phyloP scores from a whole-genome alignment of 1,284 basidiomycete species.

The Malassezia restricta region DNA sequence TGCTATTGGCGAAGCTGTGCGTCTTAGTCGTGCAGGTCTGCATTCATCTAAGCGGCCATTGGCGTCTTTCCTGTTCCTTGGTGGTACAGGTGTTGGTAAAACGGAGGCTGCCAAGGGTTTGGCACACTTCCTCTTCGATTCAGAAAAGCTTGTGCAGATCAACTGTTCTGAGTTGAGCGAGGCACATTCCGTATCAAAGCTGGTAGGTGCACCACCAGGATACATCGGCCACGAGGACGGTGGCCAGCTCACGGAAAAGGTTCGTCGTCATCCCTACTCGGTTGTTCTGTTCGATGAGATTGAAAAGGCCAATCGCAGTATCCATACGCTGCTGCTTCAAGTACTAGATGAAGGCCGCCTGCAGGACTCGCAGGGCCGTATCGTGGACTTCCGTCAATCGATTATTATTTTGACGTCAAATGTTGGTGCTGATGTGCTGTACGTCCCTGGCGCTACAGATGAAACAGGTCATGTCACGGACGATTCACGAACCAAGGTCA shows the following conservation, averaged over 20 bases:
- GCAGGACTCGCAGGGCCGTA: slow-evolving; percentile 55
- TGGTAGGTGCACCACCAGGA: slow-evolving; percentile 76
- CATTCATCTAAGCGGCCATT: slow-evolving; percentile 75
- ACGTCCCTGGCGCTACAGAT: slow-evolving; percentile 57
- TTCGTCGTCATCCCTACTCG: slow-evolving; percentile 39
- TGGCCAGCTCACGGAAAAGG: slow-evolving; percentile 23
- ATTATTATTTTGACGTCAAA: slow-evolving; percentile 91
- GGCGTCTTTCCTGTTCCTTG: slow-evolving; percentile 81
- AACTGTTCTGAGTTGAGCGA: slow-evolving; percentile 58
- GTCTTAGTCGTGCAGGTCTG: slow-evolving; percentile 77
- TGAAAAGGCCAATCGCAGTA: slow-evolving; percentile 23
- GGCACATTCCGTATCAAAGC: slow-evolving; percentile 72
- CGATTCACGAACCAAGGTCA: slow-evolving; percentile 58
- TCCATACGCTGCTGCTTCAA: slow-evolving; percentile 68
- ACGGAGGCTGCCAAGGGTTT: slow-evolving; percentile 78
- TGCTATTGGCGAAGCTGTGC: slow-evolving; percentile 72
- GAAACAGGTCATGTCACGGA: slow-evolving; percentile 56
- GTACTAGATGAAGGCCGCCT: slow-evolving; percentile 81
- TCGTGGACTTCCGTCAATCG: slow-evolving; percentile 68
- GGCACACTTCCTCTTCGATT: slow-evolving; percentile 73
- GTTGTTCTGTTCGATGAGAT: slow-evolving; percentile 30
- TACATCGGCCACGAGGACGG: slow-evolving; percentile 47
- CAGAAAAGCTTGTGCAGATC: slow-evolving; percentile 60
- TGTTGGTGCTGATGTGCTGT: slow-evolving; percentile 65
- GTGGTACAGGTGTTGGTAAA: slow-evolving; percentile 69